phyloP scores from a whole-genome alignment of 2,329 filamentous ascomycete species.

The Neopestalotiopsis clavispora region DNA sequence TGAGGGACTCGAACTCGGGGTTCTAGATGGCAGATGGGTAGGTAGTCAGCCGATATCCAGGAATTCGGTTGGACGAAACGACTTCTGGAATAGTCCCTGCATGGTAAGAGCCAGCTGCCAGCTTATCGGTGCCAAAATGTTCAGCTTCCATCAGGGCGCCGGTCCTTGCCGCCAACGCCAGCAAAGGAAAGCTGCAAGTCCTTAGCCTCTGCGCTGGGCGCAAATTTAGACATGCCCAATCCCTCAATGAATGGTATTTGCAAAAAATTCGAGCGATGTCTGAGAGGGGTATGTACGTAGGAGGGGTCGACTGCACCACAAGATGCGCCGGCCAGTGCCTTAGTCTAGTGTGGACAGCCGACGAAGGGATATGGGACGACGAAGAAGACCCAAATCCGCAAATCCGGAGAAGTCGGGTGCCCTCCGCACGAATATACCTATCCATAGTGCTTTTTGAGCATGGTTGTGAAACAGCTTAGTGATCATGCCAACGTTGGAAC shows the following conservation, averaged over 20 bases:
- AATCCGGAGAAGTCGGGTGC: not conserved
- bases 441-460: not conserved
- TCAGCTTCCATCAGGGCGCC: not conserved
- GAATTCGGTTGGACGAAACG: not conserved
- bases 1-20: not conserved
- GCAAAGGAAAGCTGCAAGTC: not conserved
- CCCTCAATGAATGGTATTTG: not conserved
- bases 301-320: not conserved
- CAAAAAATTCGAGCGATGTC: not conserved
- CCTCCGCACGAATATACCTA: not conserved
- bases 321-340: not conserved
- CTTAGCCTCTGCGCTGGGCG: not conserved
- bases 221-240: not conserved
- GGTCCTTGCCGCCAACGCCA: not conserved
- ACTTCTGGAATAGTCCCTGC: not conserved
- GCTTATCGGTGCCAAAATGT: not conserved
- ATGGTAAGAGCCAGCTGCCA: not conserved
- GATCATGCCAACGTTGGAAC: not conserved
- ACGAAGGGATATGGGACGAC: not conserved
- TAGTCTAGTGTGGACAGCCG: not conserved
- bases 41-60: not conserved
- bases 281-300: not conserved
- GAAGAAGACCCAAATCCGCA: not conserved
- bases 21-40: not conserved
- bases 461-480: not conserved